Percentiles rank a stretch among this genome's conserved stretches.
Evolutionary conservation across 2,329 filamentous ascomycete genomes (phyloP).

Genomic region (Exophiala phaeomuriformis): DNA sequence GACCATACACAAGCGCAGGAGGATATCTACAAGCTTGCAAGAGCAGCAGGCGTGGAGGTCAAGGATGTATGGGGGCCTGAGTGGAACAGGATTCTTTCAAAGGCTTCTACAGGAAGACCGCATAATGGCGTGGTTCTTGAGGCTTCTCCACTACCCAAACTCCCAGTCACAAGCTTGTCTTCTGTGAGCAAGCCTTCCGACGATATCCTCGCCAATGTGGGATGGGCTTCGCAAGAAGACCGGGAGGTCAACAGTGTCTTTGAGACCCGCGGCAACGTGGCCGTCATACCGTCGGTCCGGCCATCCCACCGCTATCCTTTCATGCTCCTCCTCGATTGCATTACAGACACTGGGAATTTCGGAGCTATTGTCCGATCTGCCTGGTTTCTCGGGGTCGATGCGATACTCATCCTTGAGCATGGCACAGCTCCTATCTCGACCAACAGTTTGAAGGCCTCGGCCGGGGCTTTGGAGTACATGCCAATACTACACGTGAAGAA

Average conservation of each 20-base stretch:
- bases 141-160: slow-evolving; percentile 69
- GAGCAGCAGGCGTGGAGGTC: slow-evolving; percentile 7
- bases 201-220: slow-evolving; percentile 55
- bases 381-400: slow-evolving; percentile 83
- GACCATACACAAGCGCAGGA: slow-evolving; percentile 2
- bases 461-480: slow-evolving; percentile 77
- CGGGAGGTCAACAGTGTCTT: slow-evolving; percentile 59
- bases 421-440: slow-evolving; percentile 68
- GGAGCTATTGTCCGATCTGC: slow-evolving; percentile 83
- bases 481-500: slow-evolving; percentile 63
- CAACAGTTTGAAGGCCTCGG: slow-evolving; percentile 76
- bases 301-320: slow-evolving; percentile 33
- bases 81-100: slow-evolving; percentile 66
- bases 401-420: slow-evolving; percentile 66
- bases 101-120: slow-evolving; percentile 71
- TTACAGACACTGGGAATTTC: slow-evolving; percentile 78
- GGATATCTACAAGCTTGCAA: slow-evolving; percentile 14
- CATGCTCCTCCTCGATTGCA: slow-evolving; percentile 39
- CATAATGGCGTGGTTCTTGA: slow-evolving; percentile 90
- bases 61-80: slow-evolving; percentile 35
- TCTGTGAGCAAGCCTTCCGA: slow-evolving; percentile 41
- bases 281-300: slow-evolving; percentile 14
- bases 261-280: background rate
- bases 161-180: slow-evolving; percentile 56
- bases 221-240: slow-evolving; percentile 67